Conservation (phyloP, 1,284 basidiomycete species). For the Peniophora sp. region DNA sequence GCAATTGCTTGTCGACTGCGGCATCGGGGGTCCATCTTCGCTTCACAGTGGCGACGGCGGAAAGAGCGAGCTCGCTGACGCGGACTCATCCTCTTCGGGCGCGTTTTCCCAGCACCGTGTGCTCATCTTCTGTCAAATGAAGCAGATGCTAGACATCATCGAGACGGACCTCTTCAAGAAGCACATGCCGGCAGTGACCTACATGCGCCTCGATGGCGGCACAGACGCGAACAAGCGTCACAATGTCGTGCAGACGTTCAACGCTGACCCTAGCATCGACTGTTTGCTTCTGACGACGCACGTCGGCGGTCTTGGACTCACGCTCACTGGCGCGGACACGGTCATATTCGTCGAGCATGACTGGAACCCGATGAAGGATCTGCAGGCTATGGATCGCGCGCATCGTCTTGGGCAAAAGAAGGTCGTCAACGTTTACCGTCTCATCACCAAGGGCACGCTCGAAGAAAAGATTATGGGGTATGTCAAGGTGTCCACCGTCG, state of each 20-base stretch:
- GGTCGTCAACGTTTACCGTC: conserved; percentile 96
- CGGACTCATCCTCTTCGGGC: conserved; percentile 44
- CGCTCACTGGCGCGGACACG: conserved; percentile 96
- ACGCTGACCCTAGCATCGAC: conserved; percentile 95
- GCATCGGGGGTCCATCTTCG: conserved; percentile 66
- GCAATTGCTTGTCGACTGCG: conserved; percentile 91
- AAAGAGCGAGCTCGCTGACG: conserved; percentile 59
- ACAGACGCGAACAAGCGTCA: conserved; percentile 90
- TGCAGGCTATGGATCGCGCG: conserved; percentile 99
- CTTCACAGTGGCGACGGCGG: conserved; percentile 34
- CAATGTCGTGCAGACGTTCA: conserved; percentile 97
- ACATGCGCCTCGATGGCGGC: conserved; percentile 94
- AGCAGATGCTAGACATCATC: conserved; percentile 98
- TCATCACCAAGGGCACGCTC: conserved; percentile 94
- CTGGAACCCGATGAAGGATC: conserved; percentile 99
- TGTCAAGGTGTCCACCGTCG: conserved; percentile 19
- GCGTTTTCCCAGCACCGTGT: conserved; percentile 92
- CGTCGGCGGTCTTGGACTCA: conserved; percentile 94
- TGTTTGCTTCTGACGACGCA: conserved; percentile 94
- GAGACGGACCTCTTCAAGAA: conserved; percentile 88
- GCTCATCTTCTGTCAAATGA: conserved; percentile 98
- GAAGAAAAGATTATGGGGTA: conserved; percentile 99
- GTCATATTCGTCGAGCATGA: conserved; percentile 99
- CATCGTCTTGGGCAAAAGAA: conserved; percentile 98
- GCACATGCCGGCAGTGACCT: conserved; percentile 93